Conservation (phyloP, 73 alveolate genomes). For the Tetrahymena elliotti region DNA sequence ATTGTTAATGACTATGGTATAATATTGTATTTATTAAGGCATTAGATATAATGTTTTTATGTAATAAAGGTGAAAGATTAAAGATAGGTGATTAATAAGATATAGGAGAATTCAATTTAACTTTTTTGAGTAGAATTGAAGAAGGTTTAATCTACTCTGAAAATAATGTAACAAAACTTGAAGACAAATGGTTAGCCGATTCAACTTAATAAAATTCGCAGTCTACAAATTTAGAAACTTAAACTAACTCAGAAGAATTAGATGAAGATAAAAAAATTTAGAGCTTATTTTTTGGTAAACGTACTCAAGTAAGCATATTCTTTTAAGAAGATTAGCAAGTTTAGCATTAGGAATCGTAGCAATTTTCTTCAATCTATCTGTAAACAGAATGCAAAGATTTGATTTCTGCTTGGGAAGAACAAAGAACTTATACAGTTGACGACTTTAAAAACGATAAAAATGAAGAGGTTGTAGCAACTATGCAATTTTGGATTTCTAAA, state of each 20-base stretch:
- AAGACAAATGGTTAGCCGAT: not conserved
- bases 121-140: slow-evolving; percentile 57
- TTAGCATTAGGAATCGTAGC: not conserved
- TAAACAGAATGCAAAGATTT: not conserved
- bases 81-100: slow-evolving; percentile 75
- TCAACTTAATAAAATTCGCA: not conserved
- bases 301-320: not conserved
- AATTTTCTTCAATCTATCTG: not conserved
- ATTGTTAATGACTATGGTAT: slow-evolving; percentile 66
- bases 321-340: not conserved
- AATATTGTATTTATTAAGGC: not conserved
- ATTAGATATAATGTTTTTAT: not conserved
- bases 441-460: slow-evolving; percentile 45
- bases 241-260: not conserved
- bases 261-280: not conserved
- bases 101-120: slow-evolving; percentile 75
- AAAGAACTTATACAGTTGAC: not conserved
- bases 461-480: slow-evolving; percentile 38
- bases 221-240: not conserved
- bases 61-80: not conserved
- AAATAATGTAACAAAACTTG: not conserved
- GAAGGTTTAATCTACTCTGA: slow-evolving; percentile 50
- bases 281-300: not conserved
- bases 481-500: slow-evolving; percentile 44
- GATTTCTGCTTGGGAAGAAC: not conserved